Base-by-base conservation (phyloP, 495 filamentous ascomycete genomes). In the Penicillium egyptiacum region DNA sequence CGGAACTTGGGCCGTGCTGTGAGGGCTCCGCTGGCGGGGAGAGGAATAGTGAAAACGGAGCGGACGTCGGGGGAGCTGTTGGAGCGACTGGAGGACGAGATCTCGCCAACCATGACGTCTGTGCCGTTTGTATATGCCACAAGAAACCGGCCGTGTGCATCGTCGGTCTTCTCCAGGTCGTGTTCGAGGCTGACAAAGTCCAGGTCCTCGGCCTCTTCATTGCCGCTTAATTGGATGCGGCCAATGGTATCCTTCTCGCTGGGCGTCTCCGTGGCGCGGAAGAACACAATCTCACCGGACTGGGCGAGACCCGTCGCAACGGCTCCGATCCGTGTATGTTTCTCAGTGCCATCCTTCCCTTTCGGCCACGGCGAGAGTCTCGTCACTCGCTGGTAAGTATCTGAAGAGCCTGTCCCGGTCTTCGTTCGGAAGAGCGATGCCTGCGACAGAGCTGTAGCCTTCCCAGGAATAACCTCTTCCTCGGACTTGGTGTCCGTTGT, bases 91-190 rank as follows among this genome's bases (percentile, higher is more conserved):
- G 70, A 62, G 2, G 71, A 64, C 2, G 68, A 74, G 40, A 79
- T 62, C 25, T 73, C 63, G 44, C 74, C 62, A 26, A 73, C 65
- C 57, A 74, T 89, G 39, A 98, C 80, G 56, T 94, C 85, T 65
- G 86, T 76, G 50, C 87, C 86, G 52, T 89, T 88, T 63, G 89
- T 95, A 71, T 94, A 97, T 5, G 86, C 87, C 48, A 91, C 75
- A 30, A 85, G 78, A 68, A 88, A 92, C 37, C 79, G 80, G 22
- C 81, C 81, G 14, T 68, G 56, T 4, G 67, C 63, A 48, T 70
- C 63, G 51, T 41, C 49, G 12, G 45, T 57, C 37, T 58, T 44
- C 5, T 66, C 63, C 2, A 58, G 31, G 25, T 66, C 66, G 23
- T 58, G 5, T 25, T 79, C 70, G n/a, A 78, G 65, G 58, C 84